phyloP scores from a whole-genome alignment of 139 green algal species.

The Coelastrella sp. region DNA sequence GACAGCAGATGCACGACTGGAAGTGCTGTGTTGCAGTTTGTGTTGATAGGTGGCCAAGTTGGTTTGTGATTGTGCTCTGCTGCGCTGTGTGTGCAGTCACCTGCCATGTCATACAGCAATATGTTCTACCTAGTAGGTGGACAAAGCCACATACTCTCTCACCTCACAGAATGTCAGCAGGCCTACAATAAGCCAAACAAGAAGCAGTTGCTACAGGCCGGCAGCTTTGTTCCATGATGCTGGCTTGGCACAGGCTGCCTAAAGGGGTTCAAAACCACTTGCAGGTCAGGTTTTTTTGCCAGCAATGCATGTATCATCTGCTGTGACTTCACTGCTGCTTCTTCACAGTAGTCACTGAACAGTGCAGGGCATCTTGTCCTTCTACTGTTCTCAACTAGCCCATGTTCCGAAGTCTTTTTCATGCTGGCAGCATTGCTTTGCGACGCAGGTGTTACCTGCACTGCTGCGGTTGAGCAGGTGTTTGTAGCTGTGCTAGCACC shows the following conservation, averaged over 20 bases:
- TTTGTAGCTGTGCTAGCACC: background rate
- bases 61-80: no score
- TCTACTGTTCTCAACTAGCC: no score
- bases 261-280: constrained; percentile 24
- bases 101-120: no score
- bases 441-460: background rate
- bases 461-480: background rate
- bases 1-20: no score
- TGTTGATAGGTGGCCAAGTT: no score
- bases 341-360: constrained; percentile 44
- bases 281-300: background rate
- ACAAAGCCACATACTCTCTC: no score
- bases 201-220: constrained; percentile 38
- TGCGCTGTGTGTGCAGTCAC: no score
- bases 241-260: background rate
- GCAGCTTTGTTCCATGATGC: constrained; percentile 32
- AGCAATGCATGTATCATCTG: constrained; percentile 22
- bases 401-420: background rate
- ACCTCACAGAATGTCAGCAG: background rate
- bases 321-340: constrained; percentile 33
- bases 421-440: background rate
- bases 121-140: no score
- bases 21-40: no score
- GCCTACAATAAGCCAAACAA: constrained; percentile 41
- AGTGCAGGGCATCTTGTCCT: background rate